Conservation (phyloP, 495 filamentous ascomycete species). For the Parathielavia appendiculata region DNA sequence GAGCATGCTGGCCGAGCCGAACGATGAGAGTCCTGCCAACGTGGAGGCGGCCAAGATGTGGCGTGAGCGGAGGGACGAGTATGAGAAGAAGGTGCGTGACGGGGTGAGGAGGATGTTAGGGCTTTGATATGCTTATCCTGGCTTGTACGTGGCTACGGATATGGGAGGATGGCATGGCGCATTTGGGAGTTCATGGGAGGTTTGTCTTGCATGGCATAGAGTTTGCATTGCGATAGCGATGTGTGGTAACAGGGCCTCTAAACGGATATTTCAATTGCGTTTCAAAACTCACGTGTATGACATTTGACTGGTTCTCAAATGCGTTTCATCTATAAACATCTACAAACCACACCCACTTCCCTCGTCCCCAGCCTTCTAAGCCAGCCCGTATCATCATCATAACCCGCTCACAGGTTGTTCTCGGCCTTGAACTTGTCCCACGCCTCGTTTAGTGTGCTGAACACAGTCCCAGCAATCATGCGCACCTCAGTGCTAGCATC, state of each 20-base stretch:
- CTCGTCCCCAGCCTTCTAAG: background rate
- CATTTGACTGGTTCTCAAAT: background rate
- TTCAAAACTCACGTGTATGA: background rate
- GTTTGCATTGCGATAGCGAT: constrained; percentile 2
- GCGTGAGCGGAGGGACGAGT: constrained; percentile 77
- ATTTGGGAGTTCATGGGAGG: background rate
- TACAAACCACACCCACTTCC: background rate
- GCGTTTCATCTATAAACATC: background rate
- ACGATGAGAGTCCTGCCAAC: constrained; percentile 97
- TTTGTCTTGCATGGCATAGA: constrained; percentile 15
- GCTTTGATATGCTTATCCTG: constrained; percentile 29
- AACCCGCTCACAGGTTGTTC: constrained; percentile 58
- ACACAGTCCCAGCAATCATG: constrained; percentile 88
- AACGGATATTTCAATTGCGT: background rate
- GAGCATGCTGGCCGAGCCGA: constrained; percentile 98
- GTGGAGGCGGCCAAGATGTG: constrained; percentile 99
- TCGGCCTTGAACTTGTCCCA: constrained; percentile 98
- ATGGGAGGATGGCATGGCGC: background rate
- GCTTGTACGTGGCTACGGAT: background rate
- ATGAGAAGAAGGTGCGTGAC: constrained; percentile 79
- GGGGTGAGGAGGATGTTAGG: constrained; percentile 58
- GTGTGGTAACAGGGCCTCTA: background rate
- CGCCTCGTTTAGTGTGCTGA: constrained; percentile 89
- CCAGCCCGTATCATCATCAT: background rate
- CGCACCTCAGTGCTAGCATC: constrained; percentile 87